Evolutionary conservation across 2,329 filamentous ascomycete genomes (phyloP).

Genomic region (Hypoxylon sp.): DNA sequence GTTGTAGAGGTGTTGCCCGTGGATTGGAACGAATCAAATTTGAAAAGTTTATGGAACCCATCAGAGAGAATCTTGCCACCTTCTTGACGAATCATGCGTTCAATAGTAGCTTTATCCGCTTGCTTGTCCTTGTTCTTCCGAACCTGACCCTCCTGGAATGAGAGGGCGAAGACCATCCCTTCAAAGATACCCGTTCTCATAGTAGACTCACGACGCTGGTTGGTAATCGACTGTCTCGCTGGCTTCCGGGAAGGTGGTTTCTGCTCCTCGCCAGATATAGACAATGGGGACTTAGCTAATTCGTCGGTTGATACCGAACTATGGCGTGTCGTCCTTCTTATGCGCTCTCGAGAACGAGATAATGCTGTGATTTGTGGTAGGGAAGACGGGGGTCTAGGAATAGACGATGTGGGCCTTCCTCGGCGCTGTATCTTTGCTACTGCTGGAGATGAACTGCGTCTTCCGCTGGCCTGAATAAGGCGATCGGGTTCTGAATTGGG

Average conservation of each 20-base stretch:
- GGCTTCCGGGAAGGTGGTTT: slow-evolving; percentile 37
- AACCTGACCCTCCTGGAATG: slow-evolving; percentile 68
- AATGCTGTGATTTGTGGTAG: slow-evolving; percentile 47
- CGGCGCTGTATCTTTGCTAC: slow-evolving; percentile 51
- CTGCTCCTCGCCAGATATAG: slow-evolving; percentile 48
- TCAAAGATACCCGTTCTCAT: slow-evolving; percentile 68
- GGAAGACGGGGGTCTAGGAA: slow-evolving; percentile 38
- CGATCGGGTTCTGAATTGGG: slow-evolving; percentile 46
- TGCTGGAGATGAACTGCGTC: slow-evolving; percentile 52
- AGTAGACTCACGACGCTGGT: slow-evolving; percentile 34
- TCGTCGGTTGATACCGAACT: slow-evolving; percentile 64
- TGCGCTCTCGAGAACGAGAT: slow-evolving; percentile 44
- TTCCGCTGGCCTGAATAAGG: slow-evolving; percentile 9
- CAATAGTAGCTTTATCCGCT: slow-evolving; percentile 60
- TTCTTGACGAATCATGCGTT: slow-evolving; percentile 73
- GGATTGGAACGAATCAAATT: slow-evolving; percentile 55
- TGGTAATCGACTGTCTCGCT: slow-evolving; percentile 41
- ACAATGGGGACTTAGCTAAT: slow-evolving; percentile 57
- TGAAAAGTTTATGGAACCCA: slow-evolving; percentile 87
- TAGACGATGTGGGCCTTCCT: slow-evolving; percentile 41
- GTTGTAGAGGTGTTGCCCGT: slow-evolving; percentile 46
- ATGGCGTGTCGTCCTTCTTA: slow-evolving; percentile 48
- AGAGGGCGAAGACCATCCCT: slow-evolving; percentile 90
- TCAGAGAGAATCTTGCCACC: slow-evolving; percentile 79
- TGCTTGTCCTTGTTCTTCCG: slow-evolving; percentile 67